A percentile compares a stretch with the other conserved stretches of the same genome.
These are phyloP conservation scores for Boletellus ananiceps DNA, from an alignment of 768 basidiomycete genomes.

Conservation along the genomic window DNA sequence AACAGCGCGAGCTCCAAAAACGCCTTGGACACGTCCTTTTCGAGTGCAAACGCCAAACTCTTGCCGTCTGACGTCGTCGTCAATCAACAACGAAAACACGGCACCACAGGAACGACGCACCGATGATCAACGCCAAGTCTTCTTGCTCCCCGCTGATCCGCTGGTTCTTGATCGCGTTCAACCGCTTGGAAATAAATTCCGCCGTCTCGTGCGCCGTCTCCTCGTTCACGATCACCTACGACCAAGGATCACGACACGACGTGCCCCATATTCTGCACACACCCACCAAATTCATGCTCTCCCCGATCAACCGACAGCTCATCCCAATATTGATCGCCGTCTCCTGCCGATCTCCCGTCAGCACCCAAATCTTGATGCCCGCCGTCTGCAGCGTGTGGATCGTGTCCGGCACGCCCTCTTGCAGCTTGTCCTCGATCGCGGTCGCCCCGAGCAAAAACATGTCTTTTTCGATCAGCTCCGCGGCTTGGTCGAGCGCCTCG, in stretches of 20 bases:
- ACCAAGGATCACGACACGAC: background rate
- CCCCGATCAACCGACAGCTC: slow-evolving; percentile 94
- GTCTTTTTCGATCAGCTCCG: slow-evolving; percentile 94
- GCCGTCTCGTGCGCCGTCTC: slow-evolving; percentile 75
- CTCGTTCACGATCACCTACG: slow-evolving; percentile 91
- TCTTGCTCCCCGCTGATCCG: slow-evolving; percentile 88
- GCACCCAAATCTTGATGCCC: slow-evolving; percentile 98
- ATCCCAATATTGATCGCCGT: slow-evolving; percentile 99
- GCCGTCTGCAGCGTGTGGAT: slow-evolving; percentile 98
- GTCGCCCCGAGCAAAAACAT: slow-evolving; percentile 92
- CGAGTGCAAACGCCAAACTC: slow-evolving; percentile 86
- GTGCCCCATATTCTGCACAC: no score
- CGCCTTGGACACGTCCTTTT: slow-evolving; percentile 83
- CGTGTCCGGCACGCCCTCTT: slow-evolving; percentile 97
- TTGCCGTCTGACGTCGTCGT: slow-evolving; percentile 71
- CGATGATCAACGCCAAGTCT: slow-evolving; percentile 92
- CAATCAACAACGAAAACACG: background rate
- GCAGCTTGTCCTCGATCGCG: slow-evolving; percentile 97
- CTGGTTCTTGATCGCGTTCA: slow-evolving; percentile 92
- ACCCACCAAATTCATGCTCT: slow-evolving; percentile 92
- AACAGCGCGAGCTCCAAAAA: slow-evolving; percentile 95
- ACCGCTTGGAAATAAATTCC: slow-evolving; percentile 82
- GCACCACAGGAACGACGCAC: slow-evolving; percentile 37
- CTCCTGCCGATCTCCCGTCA: slow-evolving; percentile 97
- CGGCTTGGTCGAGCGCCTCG: slow-evolving; percentile 90